Evolutionary conservation across 257 asterid species (phyloP), one percentile per base, ranked within the genome.

Genomic region (Craterostigma plantagineum): DNA sequence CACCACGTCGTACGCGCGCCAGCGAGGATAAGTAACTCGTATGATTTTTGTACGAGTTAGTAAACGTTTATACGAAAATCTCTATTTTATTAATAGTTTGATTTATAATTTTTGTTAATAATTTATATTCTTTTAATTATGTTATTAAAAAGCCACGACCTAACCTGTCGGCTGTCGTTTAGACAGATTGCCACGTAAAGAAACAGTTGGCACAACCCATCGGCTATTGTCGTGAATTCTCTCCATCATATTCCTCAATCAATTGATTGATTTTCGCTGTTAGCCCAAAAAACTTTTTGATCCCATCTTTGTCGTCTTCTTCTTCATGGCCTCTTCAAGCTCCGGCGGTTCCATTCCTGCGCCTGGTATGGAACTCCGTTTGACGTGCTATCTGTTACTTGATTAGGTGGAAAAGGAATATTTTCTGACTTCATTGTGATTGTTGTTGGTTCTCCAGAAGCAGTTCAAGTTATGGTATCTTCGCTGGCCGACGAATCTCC

Each of bases 401-500:
- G 45, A 40, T 14, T 14, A 11, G 16, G 45, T 3, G n/a, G 13
- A 7, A 40, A 11, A 17, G 8, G 14, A 11, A 6, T 11, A 10
- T 14, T 33, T 30, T 33, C 8, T 33, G 40, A 11, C 8, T 30
- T 7, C 37, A 18, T 18, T 49, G 38, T 33, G 52, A 34, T 7
- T 34, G 40, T 16, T 30, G 1, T 27, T 45, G 23, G 34, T 36
- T 16, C 10, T 43, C 51, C 78, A 87, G 95, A 87, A 75, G 98
- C 93, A 55, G 93, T 83, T 60, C 95, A 82, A 71, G 90, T 90
- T 58, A 68, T 90, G 14, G 98, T 90, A 11, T 68, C 93, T 2
- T 72, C 90, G 35, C 63, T 90, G 55, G 95, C 84, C 10, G 98
- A 82, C 53, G 98, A 87, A 41, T 76, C 95, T 45, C 65, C 77